These are phyloP conservation scores for Penicillium bovifimosum DNA, from an alignment of 495 filamentous ascomycete species.

Conservation along the genomic window DNA sequence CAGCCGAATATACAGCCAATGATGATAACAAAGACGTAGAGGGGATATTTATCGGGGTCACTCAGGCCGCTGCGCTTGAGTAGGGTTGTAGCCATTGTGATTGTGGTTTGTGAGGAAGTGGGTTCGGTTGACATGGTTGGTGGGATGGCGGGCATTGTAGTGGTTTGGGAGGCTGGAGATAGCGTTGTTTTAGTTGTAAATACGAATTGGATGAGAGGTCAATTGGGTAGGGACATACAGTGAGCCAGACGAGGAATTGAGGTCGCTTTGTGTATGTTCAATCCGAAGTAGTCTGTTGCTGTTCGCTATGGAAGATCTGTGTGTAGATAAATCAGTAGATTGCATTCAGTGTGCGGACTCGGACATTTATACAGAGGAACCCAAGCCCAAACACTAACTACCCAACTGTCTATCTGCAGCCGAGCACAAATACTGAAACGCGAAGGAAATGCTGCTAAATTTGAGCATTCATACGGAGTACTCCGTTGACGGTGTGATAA, in stretches of 20 bases:
- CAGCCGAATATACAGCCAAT: constrained; percentile 17
- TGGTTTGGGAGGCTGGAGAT: background rate
- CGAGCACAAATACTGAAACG: constrained; percentile 11
- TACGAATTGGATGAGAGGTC: background rate
- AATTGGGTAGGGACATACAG: background rate
- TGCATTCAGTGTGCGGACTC: background rate
- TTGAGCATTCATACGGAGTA: constrained; percentile 10
- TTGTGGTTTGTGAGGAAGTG: background rate
- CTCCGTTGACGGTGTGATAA: constrained; percentile 1
- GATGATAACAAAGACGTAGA: constrained; percentile 28
- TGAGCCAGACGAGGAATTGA: background rate
- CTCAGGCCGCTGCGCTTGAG: constrained; percentile 11
- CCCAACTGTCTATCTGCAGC: background rate
- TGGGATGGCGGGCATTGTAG: constrained; percentile 2
- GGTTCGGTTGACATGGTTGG: background rate
- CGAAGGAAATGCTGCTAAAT: constrained; percentile 5
- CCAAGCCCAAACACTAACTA: background rate
- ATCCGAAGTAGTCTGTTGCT: background rate
- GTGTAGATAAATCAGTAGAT: background rate
- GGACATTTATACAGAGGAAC: background rate
- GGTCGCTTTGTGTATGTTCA: background rate
- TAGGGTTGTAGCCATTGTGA: background rate
- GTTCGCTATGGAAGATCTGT: background rate
- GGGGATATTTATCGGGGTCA: constrained; percentile 13
- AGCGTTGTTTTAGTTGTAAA: background rate